Base-by-base conservation (phyloP, 345 rosid species). In the Pelargonium nanum region DNA sequence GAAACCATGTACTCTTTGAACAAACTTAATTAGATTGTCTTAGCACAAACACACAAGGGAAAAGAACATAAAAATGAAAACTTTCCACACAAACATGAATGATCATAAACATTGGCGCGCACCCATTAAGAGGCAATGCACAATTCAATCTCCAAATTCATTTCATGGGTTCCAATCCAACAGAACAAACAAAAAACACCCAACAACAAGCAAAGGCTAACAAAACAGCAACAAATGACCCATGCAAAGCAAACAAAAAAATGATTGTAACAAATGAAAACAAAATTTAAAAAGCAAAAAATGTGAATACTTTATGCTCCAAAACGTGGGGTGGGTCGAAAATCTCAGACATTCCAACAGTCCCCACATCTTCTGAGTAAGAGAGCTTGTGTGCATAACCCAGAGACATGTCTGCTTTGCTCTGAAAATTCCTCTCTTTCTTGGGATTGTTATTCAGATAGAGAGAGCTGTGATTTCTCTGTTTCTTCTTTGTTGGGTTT, bases 381-480 rank as follows among this genome's bases (percentile, higher is more conserved):
- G 75, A 77, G n/a, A 77, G 75, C 75, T 77, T 77, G 65, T 73
- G 73, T 22, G 77, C 80, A 24, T 73, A 77, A 13, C 77, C 81
- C 53, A 77, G 54, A 58, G 81, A 77, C 81, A 77, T 77, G 62
- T n/a, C 10, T 48, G 55, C 2, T 32, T 4, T 34, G n/a, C n/a
- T n/a, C n/a, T n/a, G n/a, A n/a, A n/a, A n/a, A n/a, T 53, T 55
- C 0, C 7, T 21, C n/a, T 25, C 10, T 48, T 48, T 48, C 15
- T 6, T 6, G 4, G 12, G 55, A 5, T 51, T 6, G 12, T 20
- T 51, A 17, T 30, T 30, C 40, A 6, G 40, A 30, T n/a, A n/a
- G 40, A 30, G 40, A 30, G 40, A 30, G 40, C 40, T 30, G 40
- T 30, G 9, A 30, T n/a, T n/a, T n/a, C 40, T 30, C 10, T 30